Evolutionary conservation across 1,284 basidiomycete species (phyloP), one percentile per base, ranked within the genome.

Genomic region (Neonothopanus nambi): DNA sequence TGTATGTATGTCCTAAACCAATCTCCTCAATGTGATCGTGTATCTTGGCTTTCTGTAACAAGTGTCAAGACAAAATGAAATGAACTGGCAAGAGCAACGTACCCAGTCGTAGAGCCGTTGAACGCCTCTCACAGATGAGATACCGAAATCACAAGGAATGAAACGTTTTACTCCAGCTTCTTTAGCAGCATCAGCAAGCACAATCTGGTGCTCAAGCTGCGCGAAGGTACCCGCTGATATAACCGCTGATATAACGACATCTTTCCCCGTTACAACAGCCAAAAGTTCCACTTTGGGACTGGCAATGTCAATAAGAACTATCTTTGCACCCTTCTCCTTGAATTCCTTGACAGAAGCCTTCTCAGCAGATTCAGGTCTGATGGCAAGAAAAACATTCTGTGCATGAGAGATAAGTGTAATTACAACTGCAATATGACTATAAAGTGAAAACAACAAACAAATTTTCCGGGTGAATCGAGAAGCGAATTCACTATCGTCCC

Each of bases 1-100:
- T 54, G 42, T 57, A 51, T n/a, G 57, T 59, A 42, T 57, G 51
- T 3, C 42, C 21, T 8, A 59, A n/a, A 4, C 48, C 48, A 40
- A 44, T 39, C 1, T 37, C 38, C 15, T 47, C 49, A 36, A 59
- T 40, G 38, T 39, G 55, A 6, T 57, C 35, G 13, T 42, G 52
- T 6, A 51, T 54, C 3, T 35, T 17, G 13, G 54, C 26, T 59
- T 59, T 59, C 57, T 59, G 39, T n/a, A n/a, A n/a, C n/a, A n/a
- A n/a, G n/a, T n/a, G n/a, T n/a, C n/a, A n/a, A n/a, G n/a, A n/a
- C n/a, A n/a, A n/a, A n/a, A n/a, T n/a, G n/a, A n/a, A n/a, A n/a
- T n/a, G n/a, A n/a, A n/a, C n/a, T n/a, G n/a, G n/a, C n/a, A n/a
- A n/a, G n/a, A n/a, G n/a, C n/a, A n/a, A n/a, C n/a, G n/a, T n/a